A percentile compares a stretch with the other conserved stretches of the same genome.
Evolutionary conservation across 73 alveolate species (phyloP).

Genomic region (Tetrahymena borealis): DNA sequence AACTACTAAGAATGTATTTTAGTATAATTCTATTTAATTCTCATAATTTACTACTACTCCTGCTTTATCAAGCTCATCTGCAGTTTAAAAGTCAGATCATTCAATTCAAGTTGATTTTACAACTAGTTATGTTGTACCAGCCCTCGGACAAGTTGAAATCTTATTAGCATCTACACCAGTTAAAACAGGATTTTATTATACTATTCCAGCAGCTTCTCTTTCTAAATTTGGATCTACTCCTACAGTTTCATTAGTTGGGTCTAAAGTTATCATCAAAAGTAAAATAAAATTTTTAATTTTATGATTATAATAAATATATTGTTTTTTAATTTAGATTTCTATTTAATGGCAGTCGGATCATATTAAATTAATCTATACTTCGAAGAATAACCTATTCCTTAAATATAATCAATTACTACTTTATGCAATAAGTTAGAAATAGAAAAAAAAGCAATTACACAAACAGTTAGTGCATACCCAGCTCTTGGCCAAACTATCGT

Average conservation of each 20-base stretch:
- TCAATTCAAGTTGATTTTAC: neutral
- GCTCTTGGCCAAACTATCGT: neutral
- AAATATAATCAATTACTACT: neutral
- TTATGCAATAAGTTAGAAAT: neutral
- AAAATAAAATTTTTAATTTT: neutral
- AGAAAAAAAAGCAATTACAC: neutral
- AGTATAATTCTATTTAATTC: neutral
- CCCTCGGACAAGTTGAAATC: neutral
- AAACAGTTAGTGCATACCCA: neutral
- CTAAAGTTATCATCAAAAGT: neutral
- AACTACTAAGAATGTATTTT: neutral
- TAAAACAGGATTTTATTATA: neutral
- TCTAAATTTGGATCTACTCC: neutral
- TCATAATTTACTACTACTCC: neutral
- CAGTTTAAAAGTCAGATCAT: neutral
- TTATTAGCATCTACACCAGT: neutral
- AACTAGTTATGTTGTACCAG: neutral
- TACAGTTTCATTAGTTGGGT: neutral
- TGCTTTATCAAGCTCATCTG: neutral
- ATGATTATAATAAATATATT: neutral
- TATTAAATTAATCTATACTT: neutral
- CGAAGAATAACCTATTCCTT: neutral
- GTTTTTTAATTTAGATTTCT: neutral
- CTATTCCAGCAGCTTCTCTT: neutral
- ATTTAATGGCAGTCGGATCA: neutral